Percentiles rank a stretch among this genome's conserved stretches.
phyloP scores from a whole-genome alignment of 78 protist genomes.

The Paratrimastix pyriformis region DNA sequence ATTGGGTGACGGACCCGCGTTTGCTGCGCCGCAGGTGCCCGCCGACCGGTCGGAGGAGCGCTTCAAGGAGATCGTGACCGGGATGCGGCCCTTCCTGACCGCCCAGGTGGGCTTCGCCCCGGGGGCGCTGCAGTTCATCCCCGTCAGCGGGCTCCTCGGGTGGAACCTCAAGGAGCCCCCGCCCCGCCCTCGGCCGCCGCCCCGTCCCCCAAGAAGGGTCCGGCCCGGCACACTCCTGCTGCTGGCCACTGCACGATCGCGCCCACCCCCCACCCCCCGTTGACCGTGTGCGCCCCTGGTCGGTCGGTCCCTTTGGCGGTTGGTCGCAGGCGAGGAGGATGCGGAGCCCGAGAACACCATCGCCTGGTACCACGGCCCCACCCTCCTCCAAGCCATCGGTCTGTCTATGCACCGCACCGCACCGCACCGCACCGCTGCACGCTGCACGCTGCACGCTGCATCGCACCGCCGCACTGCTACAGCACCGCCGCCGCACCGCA shows the following conservation, averaged over 20 bases:
- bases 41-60: constrained; percentile 45
- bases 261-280: not conserved
- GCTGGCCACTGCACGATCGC: not conserved
- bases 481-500: constrained; percentile 31
- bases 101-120: constrained; percentile 48
- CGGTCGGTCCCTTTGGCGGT: not conserved
- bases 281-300: not conserved
- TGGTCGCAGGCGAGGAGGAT: constrained; percentile 24
- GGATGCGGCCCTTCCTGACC: constrained; percentile 42
- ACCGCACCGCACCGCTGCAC: not conserved
- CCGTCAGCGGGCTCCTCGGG: constrained; percentile 61
- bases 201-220: not conserved
- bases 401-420: not conserved
- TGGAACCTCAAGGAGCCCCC: constrained; percentile 30
- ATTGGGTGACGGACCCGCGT: no score
- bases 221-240: not conserved
- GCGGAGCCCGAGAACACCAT: not conserved
- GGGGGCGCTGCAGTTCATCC: constrained; percentile 37
- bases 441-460: not conserved
- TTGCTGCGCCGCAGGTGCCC: not conserved
- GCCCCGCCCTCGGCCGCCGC: not conserved
- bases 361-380: constrained; percentile 59
- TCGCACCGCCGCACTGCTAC: constrained; percentile 22
- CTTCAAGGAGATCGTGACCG: constrained; percentile 42
- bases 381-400: constrained; percentile 44